Evolutionary conservation across 169 alveolate genomes (phyloP), one percentile per base, ranked within the genome.

Genomic region (Plasmodium vivax): DNA sequence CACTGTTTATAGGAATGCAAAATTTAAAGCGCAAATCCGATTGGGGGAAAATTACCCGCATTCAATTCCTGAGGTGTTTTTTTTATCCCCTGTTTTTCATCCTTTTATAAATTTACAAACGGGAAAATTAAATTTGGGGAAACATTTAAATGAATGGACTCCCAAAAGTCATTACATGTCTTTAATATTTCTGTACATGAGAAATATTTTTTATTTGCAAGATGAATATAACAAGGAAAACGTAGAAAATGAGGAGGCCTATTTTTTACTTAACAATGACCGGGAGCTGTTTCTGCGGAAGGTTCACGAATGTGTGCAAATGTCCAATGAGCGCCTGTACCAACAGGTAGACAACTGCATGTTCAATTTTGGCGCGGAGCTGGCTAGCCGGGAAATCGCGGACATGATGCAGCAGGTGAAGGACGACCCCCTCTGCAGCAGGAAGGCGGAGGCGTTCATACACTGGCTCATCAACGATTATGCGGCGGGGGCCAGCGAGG

Each of bases 401-500:
- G n/a, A 75, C 23, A 87, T 75, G 62, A 38, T 87, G 30, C 71
- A 87, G 41, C 43, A 23, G 62, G 82, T 87, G 27, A 87, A 75
- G 12, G 43, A 75, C 32, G 93, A 87, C 68, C 85, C 58, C 30
- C 30, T 75, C 7, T 87, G 93, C 34, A 19, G 14, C 32, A 87
- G 34, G 45, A 87, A 87, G 16, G 87, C 82, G 9, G 93, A 87
- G 71, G 93, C 93, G 5, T 87, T 87, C 82, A 75, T 87, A 74
- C 93, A 87, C 81, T 87, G 93, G 93, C 43, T 87, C n/a, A 19
- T 87, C 4, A 87, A 87, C 72, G 93, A 87, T 27, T 87, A 56
- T 58, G 27, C 92, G n/a, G 82, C 30, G 41, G 72, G 12, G 3
- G 8, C 27, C 5, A 6, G 9, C 6, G 38, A 16, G 14, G 75